These are phyloP conservation scores for Beauveria asiatica DNA, from an alignment of 2,329 filamentous ascomycete species.

Conservation along the genomic window DNA sequence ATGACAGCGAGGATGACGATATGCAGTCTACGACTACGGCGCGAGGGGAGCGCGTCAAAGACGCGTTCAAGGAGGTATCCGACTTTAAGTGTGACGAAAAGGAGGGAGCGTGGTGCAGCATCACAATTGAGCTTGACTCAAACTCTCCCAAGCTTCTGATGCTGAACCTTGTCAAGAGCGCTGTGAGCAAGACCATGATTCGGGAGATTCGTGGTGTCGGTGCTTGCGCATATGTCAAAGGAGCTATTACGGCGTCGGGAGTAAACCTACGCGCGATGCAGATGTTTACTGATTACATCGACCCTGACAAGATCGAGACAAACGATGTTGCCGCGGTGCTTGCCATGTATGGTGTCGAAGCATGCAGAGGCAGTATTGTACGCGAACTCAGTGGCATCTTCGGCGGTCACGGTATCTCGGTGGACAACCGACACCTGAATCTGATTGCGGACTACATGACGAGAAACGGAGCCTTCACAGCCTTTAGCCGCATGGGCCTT, in stretches of 20 bases:
- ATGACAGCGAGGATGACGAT: conserved; percentile 27
- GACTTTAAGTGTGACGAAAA: conserved; percentile 73
- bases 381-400: conserved; percentile 81
- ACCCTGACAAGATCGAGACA: conserved; percentile 78
- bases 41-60: conserved; percentile 57
- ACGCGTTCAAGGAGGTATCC: conserved; percentile 57
- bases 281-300: conserved; percentile 73
- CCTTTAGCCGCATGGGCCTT: conserved; percentile 88
- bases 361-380: conserved; percentile 79
- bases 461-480: conserved; percentile 76
- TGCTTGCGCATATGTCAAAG: conserved; percentile 58
- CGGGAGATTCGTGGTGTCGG: conserved; percentile 77
- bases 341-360: conserved; percentile 83
- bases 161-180: conserved; percentile 79
- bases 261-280: conserved; percentile 90
- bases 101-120: conserved; percentile 64
- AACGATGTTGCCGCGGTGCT: conserved; percentile 90
- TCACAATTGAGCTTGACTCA: conserved; percentile 76
- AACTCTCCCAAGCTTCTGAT: conserved; percentile 84
- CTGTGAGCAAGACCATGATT: conserved; percentile 69
- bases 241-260: conserved; percentile 69
- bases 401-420: conserved; percentile 79
- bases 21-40: conserved; percentile 29
- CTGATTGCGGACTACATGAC: conserved; percentile 98
- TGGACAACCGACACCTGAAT: conserved; percentile 87